Base-by-base conservation (phyloP, 192 early-diverging fungal species). In the Spizellomyces punctatus region DNA sequence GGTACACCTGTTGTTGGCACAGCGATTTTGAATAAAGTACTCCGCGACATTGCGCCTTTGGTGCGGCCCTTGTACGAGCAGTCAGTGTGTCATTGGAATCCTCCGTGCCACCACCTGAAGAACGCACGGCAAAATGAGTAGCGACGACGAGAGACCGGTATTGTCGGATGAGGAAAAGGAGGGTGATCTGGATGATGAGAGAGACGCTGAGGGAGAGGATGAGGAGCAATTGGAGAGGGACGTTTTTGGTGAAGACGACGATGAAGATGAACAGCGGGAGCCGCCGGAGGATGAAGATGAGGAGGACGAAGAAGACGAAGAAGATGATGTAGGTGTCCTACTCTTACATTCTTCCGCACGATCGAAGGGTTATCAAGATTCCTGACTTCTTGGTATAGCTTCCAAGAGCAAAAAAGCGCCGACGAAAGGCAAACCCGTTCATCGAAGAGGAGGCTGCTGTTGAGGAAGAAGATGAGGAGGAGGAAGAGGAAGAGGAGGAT, bases 401-500 rank as follows among this genome's bases (percentile, higher is more conserved):
- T 22, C 54, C 72, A 5, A 21, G 19, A 44, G 46, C 16, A 66
- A 57, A 42, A 45, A 73, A 57, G 41, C 14, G 64, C 45, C 61
- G 72, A 16, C 63, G 55, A 42, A 56, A 41, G 42, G 67, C 58
- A 12, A 70, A 67, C 57, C 58, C 46, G 63, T 93, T 91, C 77
- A 81, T 93, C 10, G 92, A 93, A 65, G 84, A 84, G 14, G 85
- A 89, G 69, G 92, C 91, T 52, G 83, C 76, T 19, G 92, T 93
- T 6, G 91, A 91, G 47, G 90, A 89, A 12, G 91, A 90, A 42
- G 91, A 92, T 8, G 91, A 92, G 50, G 90, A 93, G 16, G 89
- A 91, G 19, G 89, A 92, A 8, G 81, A 90, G 6, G 91, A 91
- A 8, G 88, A 89, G 46, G 86, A 84, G 3, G 83, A 81, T 45